Evolutionary conservation across 1,284 basidiomycete genomes (phyloP).

Genomic region (Ceratobasidium sp.): DNA sequence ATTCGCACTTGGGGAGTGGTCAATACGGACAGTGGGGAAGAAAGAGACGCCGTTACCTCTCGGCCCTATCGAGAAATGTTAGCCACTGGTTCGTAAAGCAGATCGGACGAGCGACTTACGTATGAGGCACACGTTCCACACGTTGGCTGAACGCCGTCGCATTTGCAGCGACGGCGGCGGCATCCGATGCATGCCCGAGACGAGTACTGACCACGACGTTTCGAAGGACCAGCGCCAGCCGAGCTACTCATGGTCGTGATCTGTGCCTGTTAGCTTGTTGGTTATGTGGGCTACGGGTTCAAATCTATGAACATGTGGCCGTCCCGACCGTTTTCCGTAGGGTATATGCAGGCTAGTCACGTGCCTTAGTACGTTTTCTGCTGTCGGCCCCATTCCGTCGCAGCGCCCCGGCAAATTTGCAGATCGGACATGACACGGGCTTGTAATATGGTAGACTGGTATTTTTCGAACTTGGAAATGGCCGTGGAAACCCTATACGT

Average conservation of each 20-base stretch:
- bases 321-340: constrained; percentile 6
- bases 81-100: neutral
- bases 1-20: neutral
- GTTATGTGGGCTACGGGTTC: neutral
- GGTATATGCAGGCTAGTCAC: constrained; percentile 1
- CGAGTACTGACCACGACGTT: constrained; percentile 18
- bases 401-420: too few relatives aligned
- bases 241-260: constrained; percentile 3
- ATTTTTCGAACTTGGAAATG: too few relatives aligned
- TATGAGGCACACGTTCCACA: constrained; percentile 26
- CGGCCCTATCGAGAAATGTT: neutral
- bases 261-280: neutral
- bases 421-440: too few relatives aligned
- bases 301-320: neutral
- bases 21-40: neutral
- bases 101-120: neutral
- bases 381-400: too few relatives aligned
- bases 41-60: neutral
- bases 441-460: too few relatives aligned
- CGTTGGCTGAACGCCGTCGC: constrained; percentile 24
- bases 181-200: constrained; percentile 33
- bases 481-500: too few relatives aligned
- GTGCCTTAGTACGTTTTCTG: neutral
- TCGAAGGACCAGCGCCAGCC: constrained; percentile 15
- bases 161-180: constrained; percentile 43